Percentiles rank a stretch among this genome's conserved stretches.
Evolutionary conservation across 2,329 filamentous ascomycete species (phyloP).

Genomic region (Hymenoscyphus albidus): DNA sequence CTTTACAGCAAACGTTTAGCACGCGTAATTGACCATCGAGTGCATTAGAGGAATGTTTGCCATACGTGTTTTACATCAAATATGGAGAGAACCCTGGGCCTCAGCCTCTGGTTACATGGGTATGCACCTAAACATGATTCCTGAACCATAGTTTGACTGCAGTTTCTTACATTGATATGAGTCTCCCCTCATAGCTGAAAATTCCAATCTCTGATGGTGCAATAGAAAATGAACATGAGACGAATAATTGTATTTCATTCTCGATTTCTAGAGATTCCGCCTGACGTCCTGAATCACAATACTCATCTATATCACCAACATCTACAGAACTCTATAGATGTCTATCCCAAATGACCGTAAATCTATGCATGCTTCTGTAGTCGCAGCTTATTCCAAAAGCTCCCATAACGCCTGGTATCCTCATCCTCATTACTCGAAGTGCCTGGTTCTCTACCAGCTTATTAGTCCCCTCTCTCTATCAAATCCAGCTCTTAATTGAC

Average conservation of each 20-base stretch:
- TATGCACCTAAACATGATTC: no score
- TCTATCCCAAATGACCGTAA: not conserved
- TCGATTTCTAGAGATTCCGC: not conserved
- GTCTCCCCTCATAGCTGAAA: no score
- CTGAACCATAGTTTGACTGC: no score
- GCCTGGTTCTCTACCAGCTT: slow-evolving; percentile 65
- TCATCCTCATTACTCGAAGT: not conserved
- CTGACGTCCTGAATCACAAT: not conserved
- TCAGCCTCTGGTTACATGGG: no score
- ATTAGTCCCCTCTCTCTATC: slow-evolving; percentile 74
- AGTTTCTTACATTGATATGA: no score
- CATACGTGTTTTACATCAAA: no score
- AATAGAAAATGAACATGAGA: not conserved
- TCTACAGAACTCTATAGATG: not conserved
- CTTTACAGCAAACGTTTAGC: no score
- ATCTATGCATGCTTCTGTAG: not conserved
- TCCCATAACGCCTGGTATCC: not conserved
- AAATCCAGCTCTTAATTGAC: slow-evolving; percentile 85
- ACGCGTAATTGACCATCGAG: no score
- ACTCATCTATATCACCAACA: not conserved
- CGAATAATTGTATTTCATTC: not conserved
- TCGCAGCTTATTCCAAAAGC: not conserved
- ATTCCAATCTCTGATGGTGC: not conserved
- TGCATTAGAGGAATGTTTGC: no score
- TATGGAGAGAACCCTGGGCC: no score